These are phyloP conservation scores for Blechomonas ayalai DNA, from an alignment of 208 protist species.

Conservation along the genomic window DNA sequence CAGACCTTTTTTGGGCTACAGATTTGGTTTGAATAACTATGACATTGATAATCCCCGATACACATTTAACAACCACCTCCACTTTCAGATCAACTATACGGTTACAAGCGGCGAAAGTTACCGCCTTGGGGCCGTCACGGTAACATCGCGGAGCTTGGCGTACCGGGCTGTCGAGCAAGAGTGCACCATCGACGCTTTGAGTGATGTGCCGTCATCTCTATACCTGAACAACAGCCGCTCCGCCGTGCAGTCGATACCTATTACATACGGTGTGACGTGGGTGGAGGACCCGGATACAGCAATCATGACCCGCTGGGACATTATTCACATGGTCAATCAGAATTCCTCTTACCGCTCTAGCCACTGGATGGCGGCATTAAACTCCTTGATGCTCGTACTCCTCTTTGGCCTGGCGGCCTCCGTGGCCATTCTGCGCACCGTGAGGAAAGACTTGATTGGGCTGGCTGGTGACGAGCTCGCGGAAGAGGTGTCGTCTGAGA, in stretches of 20 bases:
- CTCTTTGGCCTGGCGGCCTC: conserved; percentile 92
- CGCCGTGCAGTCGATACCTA: conserved; percentile 1
- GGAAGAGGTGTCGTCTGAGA: conserved; percentile 69
- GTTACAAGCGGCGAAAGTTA: no score
- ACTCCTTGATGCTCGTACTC: conserved; percentile 92
- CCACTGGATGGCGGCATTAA: conserved; percentile 94
- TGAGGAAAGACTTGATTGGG: conserved; percentile 89
- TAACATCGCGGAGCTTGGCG: no score
- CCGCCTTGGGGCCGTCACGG: no score
- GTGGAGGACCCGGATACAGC: conserved; percentile 9
- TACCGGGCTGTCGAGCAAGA: no score
- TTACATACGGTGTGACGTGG: conserved; percentile 25
- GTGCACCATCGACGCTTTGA: no score
- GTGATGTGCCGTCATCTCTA: not conserved
- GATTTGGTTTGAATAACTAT: conserved; percentile 10
- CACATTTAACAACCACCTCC: conserved; percentile 56
- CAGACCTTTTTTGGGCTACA: conserved; percentile 31
- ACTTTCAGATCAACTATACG: conserved; percentile 50
- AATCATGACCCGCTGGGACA: conserved; percentile 92
- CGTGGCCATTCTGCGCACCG: conserved; percentile 93
- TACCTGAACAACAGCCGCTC: no score
- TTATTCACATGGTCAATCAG: conserved; percentile 22
- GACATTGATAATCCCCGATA: not conserved
- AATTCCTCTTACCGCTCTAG: conserved; percentile 20
- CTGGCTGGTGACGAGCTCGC: conserved; percentile 38